A percentile compares a stretch with the other conserved stretches of the same genome.
These are phyloP conservation scores for Nannochloris sp. DNA, from an alignment of 139 green algal genomes.

Conservation along the genomic window DNA sequence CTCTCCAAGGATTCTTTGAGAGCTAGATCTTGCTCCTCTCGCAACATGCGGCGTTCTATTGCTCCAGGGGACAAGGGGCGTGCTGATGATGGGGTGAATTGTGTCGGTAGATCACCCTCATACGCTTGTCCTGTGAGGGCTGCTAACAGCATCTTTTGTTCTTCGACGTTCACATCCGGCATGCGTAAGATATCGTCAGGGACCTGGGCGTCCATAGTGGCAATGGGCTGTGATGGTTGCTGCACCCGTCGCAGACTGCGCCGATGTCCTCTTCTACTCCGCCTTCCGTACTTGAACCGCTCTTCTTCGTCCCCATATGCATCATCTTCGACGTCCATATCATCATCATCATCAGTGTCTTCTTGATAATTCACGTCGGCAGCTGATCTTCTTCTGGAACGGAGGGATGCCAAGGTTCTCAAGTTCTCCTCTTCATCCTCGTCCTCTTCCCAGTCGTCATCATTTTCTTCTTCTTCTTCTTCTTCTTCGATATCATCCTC, in stretches of 20 bases:
- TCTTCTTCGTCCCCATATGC: background rate
- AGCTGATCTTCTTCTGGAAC: background rate
- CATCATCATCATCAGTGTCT: constrained; percentile 7
- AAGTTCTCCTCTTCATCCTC: background rate
- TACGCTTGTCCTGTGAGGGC: constrained; percentile 22
- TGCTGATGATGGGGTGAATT: background rate
- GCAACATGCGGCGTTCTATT: constrained; percentile 10
- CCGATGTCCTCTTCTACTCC: constrained; percentile 4
- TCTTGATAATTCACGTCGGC: background rate
- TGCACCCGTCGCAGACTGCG: background rate
- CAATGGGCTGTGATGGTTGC: background rate
- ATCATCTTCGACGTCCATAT: background rate
- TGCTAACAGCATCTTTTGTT: constrained; percentile 34
- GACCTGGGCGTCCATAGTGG: background rate
- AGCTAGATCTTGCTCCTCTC: constrained; percentile 25
- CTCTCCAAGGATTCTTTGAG: constrained; percentile 6
- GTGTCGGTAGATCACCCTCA: constrained; percentile 12
- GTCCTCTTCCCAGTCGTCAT: background rate
- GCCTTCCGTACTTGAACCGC: background rate
- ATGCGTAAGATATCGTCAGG: background rate
- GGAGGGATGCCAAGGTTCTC: background rate
- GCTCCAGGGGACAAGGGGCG: constrained; percentile 18
- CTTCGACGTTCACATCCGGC: constrained; percentile 27
- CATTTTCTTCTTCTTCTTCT: background rate
- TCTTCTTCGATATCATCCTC: background rate